These are phyloP conservation scores for Filobasidium uniguttulatum DNA, from an alignment of 1,284 basidiomycete species.

Conservation along the genomic window DNA sequence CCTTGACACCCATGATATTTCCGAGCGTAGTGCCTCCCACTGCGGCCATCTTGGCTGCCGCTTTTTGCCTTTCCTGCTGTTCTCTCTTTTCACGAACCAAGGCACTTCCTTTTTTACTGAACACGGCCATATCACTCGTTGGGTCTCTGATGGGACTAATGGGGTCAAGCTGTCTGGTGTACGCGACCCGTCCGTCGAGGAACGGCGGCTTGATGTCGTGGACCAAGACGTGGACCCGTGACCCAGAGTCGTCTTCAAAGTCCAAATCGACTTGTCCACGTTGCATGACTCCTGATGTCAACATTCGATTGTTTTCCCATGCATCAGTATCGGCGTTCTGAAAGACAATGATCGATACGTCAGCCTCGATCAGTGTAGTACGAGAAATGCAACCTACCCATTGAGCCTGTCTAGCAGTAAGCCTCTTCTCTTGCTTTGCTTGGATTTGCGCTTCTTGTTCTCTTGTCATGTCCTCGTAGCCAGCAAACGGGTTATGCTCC, in stretches of 20 bases:
- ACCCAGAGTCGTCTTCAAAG: conserved; percentile 89
- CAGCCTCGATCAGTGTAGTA: neutral
- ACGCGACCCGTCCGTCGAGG: conserved; percentile 88
- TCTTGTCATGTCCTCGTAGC: conserved; percentile 67
- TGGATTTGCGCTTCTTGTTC: conserved; percentile 65
- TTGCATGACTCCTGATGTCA: conserved; percentile 84
- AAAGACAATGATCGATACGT: too few relatives aligned
- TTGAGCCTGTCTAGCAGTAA: conserved; percentile 85
- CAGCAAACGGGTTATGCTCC: conserved; percentile 80
- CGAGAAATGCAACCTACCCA: conserved; percentile 61
- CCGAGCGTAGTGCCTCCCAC: conserved; percentile 85
- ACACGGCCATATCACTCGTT: conserved; percentile 88
- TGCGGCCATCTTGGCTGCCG: conserved; percentile 84
- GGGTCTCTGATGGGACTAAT: conserved; percentile 91
- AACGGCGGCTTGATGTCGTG: conserved; percentile 97
- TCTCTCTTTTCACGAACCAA: conserved; percentile 91
- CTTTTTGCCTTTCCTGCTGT: conserved; percentile 82
- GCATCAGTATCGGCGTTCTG: conserved; percentile 94
- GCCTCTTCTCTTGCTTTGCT: conserved; percentile 66
- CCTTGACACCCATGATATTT: conserved; percentile 94
- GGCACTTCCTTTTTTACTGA: conserved; percentile 85
- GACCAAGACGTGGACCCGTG: conserved; percentile 89
- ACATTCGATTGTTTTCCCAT: conserved; percentile 97
- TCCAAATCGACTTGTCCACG: conserved; percentile 67
- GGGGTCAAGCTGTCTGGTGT: conserved; percentile 91